Base-by-base conservation (phyloP, 1,284 basidiomycete species). In the Trametes versicolor region DNA sequence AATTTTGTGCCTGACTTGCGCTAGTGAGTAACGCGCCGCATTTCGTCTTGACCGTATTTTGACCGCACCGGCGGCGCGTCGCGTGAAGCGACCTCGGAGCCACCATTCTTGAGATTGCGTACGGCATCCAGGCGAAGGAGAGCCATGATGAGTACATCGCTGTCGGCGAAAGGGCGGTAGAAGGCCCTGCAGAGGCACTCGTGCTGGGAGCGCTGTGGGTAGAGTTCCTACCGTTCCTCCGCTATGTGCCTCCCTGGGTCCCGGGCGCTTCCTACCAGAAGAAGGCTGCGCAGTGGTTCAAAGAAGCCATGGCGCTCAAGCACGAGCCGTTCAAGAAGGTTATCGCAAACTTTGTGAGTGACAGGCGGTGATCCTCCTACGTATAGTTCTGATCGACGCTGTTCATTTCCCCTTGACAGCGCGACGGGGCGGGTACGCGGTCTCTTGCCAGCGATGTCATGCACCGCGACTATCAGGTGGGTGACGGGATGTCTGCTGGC, bases 231-330 rank as follows among this genome's bases (percentile, higher is more conserved):
- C 70, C 71, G 4, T 36, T 71, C 62, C 71, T 83, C 45, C 76
- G 75, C 56, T 73, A 81, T 57, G 62, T 83, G 15, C 82, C 82
- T 0, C 67, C 60, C 1, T 83, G 82, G 81, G 69, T 82, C 54
- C 81, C 82, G 0, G 82, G 82, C 3, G 77, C 80, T 0, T 73
- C 74, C 0, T 84, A 85, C 79, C 71, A 79, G 19, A 79, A 80
- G 25, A 81, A 82, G 53, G 84, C 79, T 0, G 77, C 74, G 72
- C 77, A 65, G 45, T 76, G 76, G 73, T 70, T 69, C 55, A 32
- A 39, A 10, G 49, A 60, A 34, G 51, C 63, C 6, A 48, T 54
- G 55, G 57, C 43, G 68, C 60, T 67, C 34, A 65, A 61, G 29
- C 54, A 70, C 29, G 53, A 47, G 19, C 66, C 65, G 15, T 66